phyloP scores from a whole-genome alignment of 805 yeast genomes.

The Saturnispora mendoncae region DNA sequence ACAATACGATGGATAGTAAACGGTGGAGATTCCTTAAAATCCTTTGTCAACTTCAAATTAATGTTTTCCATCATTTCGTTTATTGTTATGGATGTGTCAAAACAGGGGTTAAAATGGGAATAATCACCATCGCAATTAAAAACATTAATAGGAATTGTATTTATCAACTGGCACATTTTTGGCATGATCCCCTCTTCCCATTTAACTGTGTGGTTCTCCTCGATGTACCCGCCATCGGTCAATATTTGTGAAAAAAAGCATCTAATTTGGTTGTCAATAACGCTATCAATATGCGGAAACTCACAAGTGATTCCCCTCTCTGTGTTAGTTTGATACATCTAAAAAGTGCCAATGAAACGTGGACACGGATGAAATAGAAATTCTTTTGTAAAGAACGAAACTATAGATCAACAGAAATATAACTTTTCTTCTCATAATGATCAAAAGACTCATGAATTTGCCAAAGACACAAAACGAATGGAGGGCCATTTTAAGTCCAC shows the following conservation, averaged over 20 bases:
- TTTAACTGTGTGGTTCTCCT: not conserved
- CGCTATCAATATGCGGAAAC: not conserved
- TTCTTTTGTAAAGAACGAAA: too few relatives aligned
- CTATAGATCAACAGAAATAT: too few relatives aligned
- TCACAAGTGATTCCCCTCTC: not conserved
- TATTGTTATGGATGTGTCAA: not conserved
- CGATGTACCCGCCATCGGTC: slow-evolving; percentile 6
- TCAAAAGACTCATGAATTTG: not conserved
- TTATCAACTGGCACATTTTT: not conserved
- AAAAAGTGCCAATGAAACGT: too few relatives aligned
- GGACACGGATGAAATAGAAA: too few relatives aligned
- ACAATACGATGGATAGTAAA: slow-evolving; percentile 2
- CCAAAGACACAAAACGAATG: slow-evolving; percentile 49
- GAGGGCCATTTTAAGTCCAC: slow-evolving; percentile 68
- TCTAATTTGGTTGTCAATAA: not conserved
- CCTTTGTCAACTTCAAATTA: not conserved
- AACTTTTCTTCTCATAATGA: not conserved
- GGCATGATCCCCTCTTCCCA: slow-evolving; percentile 1
- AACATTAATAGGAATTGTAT: not conserved
- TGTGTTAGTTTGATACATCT: too few relatives aligned
- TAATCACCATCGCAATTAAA: slow-evolving; percentile 5
- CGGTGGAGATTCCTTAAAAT: slow-evolving; percentile 3
- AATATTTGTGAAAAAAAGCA: not conserved
- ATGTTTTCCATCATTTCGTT: slow-evolving; percentile 1
- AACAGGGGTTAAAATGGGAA: not conserved